A percentile compares a stretch with the other conserved stretches of the same genome.
These are phyloP conservation scores for Eutrema heterophyllum DNA, from an alignment of 345 rosid species.

Conservation along the genomic window DNA sequence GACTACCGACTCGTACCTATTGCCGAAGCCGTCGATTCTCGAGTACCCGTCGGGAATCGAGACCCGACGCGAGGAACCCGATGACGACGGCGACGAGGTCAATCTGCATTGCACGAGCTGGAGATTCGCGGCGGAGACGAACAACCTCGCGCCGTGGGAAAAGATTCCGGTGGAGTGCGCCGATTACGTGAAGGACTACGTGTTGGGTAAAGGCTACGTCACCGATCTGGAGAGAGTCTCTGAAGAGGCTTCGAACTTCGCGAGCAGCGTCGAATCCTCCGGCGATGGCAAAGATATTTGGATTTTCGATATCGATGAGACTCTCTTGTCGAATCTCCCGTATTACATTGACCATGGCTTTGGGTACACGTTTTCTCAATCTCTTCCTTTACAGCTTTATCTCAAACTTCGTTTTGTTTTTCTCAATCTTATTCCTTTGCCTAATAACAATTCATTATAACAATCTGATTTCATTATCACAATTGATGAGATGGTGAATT, in stretches of 20 bases:
- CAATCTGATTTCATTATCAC: not conserved
- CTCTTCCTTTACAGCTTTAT: not conserved
- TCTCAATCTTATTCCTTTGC: not conserved
- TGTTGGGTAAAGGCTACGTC: constrained; percentile 57
- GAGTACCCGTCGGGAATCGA: constrained; percentile 40
- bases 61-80: constrained; percentile 20
- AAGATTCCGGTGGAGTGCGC: constrained; percentile 68
- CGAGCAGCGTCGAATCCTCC: constrained; percentile 42
- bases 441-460: not conserved
- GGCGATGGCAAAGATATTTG: constrained; percentile 79
- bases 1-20: constrained; percentile 28
- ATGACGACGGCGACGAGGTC: constrained; percentile 47
- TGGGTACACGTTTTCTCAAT: constrained; percentile 45
- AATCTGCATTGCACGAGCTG: constrained; percentile 72
- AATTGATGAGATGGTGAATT: not conserved
- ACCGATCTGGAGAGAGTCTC: constrained; percentile 62
- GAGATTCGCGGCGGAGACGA: constrained; percentile 84
- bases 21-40: constrained; percentile 59
- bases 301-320: constrained; percentile 90
- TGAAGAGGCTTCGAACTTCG: constrained; percentile 55
- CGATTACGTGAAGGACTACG: constrained; percentile 61
- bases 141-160: constrained; percentile 78
- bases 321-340: constrained; percentile 87
- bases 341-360: constrained; percentile 70
- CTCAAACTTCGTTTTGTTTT: not conserved